Evolutionary conservation across 1,284 basidiomycete genomes (phyloP).

Genomic region (Omphalotus olearius): DNA sequence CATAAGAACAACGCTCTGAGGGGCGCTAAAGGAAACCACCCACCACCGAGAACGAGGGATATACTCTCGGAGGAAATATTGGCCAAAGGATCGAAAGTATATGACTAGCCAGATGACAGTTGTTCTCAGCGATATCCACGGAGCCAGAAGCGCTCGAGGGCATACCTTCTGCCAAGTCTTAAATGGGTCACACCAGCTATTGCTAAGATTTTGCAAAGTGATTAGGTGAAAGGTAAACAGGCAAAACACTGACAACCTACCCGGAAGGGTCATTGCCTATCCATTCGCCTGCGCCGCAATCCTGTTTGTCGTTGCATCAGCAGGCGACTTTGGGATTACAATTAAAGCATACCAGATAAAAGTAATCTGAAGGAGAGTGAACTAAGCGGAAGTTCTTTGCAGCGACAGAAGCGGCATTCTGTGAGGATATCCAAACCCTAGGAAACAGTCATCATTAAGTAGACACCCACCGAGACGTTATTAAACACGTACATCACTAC

Average conservation of each 20-base stretch:
- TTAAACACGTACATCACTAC: slow-evolving; percentile 57
- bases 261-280: slow-evolving; percentile 45
- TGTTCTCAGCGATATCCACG: background rate
- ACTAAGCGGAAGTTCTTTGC: slow-evolving; percentile 58
- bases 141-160: background rate
- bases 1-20: background rate
- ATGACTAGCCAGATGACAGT: slow-evolving; percentile 25
- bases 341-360: slow-evolving; percentile 51
- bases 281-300: slow-evolving; percentile 81
- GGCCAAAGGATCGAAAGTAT: slow-evolving; percentile 51
- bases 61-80: slow-evolving; percentile 33
- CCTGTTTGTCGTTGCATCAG: slow-evolving; percentile 22
- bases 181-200: slow-evolving; percentile 68
- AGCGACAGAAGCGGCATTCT: slow-evolving; percentile 56
- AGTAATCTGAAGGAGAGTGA: slow-evolving; percentile 68
- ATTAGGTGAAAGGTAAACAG: background rate
- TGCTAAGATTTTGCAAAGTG: slow-evolving; percentile 22
- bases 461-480: slow-evolving; percentile 1
- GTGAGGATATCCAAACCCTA: slow-evolving; percentile 71
- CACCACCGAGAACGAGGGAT: slow-evolving; percentile 46
- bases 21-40: slow-evolving; percentile 1
- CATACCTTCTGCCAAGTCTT: slow-evolving; percentile 70
- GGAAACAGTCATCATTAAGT: background rate
- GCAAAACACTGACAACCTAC: background rate
- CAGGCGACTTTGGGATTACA: background rate